phyloP scores from a whole-genome alignment of 2,329 filamentous ascomycete species.

The Berkeleyomyces rouxiae region DNA sequence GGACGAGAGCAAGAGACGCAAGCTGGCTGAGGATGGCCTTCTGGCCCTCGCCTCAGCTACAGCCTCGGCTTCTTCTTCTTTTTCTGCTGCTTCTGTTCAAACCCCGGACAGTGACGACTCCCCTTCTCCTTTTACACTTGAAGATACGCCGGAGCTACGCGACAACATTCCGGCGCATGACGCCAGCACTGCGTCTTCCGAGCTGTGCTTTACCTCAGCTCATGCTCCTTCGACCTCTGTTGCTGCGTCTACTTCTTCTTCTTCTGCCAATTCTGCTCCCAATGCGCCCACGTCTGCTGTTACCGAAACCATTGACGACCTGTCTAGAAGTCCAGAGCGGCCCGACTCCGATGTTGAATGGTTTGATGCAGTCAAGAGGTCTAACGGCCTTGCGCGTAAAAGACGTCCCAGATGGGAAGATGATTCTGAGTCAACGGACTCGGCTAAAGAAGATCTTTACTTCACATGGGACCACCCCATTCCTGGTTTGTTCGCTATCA shows the following conservation, averaged over 20 bases:
- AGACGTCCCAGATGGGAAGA: background rate
- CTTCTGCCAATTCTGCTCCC: background rate
- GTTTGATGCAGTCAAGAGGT: background rate
- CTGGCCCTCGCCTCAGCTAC: background rate
- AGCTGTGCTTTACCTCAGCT: background rate
- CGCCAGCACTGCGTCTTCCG: too few species aligned
- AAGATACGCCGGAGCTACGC: background rate
- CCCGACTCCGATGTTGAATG: background rate
- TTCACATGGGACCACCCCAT: background rate
- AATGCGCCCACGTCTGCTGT: background rate
- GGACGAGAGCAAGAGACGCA: background rate
- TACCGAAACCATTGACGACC: background rate
- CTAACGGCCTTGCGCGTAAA: background rate
- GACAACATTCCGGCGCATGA: background rate
- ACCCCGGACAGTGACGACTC: background rate
- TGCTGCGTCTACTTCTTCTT: background rate
- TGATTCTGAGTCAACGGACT: background rate
- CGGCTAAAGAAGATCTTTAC: background rate
- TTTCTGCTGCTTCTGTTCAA: background rate
- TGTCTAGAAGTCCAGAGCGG: background rate
- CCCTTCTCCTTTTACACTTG: background rate
- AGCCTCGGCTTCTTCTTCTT: background rate
- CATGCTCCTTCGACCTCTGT: background rate
- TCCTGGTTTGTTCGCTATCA: background rate
- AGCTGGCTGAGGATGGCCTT: background rate